Percentiles rank a stretch among this genome's conserved stretches.
These are phyloP conservation scores for Xylariales sp. DNA, from an alignment of 2,329 filamentous ascomycete species.

Conservation along the genomic window DNA sequence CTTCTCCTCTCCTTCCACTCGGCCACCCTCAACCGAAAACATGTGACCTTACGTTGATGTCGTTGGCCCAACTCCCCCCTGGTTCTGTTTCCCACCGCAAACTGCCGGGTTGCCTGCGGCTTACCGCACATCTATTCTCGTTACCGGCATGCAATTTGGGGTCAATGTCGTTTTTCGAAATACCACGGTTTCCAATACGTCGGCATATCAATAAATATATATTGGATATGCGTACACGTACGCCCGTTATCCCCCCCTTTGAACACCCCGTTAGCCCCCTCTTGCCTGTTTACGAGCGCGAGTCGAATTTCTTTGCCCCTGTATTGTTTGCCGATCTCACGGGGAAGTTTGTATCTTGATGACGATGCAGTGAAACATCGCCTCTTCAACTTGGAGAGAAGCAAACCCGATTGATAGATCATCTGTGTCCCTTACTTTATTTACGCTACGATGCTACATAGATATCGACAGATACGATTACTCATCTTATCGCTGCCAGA, in stretches of 20 bases:
- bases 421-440: conserved; percentile 7
- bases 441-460: neutral
- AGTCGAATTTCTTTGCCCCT: conserved; percentile 7
- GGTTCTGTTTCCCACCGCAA: conserved; percentile 25
- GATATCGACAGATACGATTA: conserved; percentile 14
- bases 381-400: conserved; percentile 16
- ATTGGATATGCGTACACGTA: conserved; percentile 13
- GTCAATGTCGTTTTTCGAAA: conserved; percentile 6
- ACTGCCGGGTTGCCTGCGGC: conserved; percentile 29
- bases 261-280: conserved; percentile 23
- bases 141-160: conserved; percentile 28
- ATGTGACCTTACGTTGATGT: conserved; percentile 39
- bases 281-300: conserved; percentile 4
- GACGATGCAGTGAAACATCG: conserved; percentile 30
- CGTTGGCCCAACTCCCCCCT: conserved; percentile 30
- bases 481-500: conserved; percentile 4
- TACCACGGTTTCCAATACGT: neutral
- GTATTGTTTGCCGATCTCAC: neutral
- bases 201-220: conserved; percentile 9
- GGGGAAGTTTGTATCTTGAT: conserved; percentile 1
- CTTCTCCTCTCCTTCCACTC: conserved; percentile 26
- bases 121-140: conserved; percentile 32
- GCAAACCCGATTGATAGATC: conserved; percentile 6
- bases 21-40: conserved; percentile 28
- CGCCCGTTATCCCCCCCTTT: conserved; percentile 5